Evolutionary conservation across 1,284 basidiomycete species (phyloP), one percentile per base, ranked within the genome.

Genomic region (Kalmanozyma brasiliensis): DNA sequence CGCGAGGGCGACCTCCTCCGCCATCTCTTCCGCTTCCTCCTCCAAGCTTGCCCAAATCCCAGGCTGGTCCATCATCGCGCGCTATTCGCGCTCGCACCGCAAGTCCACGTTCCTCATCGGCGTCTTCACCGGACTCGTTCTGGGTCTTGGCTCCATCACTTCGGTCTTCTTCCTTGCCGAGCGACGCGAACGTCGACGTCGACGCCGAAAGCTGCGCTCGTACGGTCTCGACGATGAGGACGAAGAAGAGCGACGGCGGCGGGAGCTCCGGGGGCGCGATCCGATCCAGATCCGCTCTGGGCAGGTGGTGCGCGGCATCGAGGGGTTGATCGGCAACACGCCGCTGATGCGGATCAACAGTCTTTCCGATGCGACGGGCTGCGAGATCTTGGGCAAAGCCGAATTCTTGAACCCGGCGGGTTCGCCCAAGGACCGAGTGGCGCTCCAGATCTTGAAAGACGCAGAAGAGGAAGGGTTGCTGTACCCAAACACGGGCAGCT

Each of bases 391-490:
- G 84, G 94, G 92, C n/a, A 97, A 97, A 83, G 92, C 92, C 13
- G 93, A 96, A 90, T 98, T 91, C 80, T 83, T 98, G 51, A 98
- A 98, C 83, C 95, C 96, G 0, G 96, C 94, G 16, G 96, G 96
- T 20, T 97, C 93, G 53, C 91, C 98, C 41, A 99, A 99, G 83
- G 96, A 99, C 82, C 88, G 96, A 20, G 94, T 99, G 11, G 95
- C 94, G 0, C 83, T 98, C 51, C 87, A 89, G 81, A 93, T 82
- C 49, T 66, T 82, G n/a, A 62, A 93, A 63, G 92, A 97, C 78
- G 96, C 96, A 0, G 96, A 98, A 82, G 86, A 87, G 14, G 85
- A 88, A 68, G 93, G 93, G 0, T 84, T 93, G 7, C 84, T 99
- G 1, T 87, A 89, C 68, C 96, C 95, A 0, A 83, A 94, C 71